Conservation (phyloP, 495 filamentous ascomycete species). For the Eremomyces bilateralis region DNA sequence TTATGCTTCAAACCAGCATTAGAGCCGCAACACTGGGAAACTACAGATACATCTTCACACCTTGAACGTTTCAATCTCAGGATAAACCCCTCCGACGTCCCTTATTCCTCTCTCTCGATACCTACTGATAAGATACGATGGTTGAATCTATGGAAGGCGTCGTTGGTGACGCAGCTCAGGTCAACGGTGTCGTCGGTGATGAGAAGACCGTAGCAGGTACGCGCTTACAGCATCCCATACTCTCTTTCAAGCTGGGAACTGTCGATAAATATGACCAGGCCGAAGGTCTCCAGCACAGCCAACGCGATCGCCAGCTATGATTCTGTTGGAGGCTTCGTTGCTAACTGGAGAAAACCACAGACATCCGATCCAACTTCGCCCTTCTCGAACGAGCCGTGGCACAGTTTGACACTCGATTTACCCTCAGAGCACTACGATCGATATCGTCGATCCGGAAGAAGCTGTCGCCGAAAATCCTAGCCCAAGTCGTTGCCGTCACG, state of each 20-base stretch:
- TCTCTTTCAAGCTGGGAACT: too few relatives aligned
- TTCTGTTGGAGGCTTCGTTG: slow-evolving; percentile 2
- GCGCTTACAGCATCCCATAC: too few relatives aligned
- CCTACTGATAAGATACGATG: slow-evolving; percentile 8
- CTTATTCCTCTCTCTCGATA: slow-evolving; percentile 1
- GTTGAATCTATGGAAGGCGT: slow-evolving; percentile 22
- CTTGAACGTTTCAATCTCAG: too few relatives aligned
- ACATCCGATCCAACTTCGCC: slow-evolving; percentile 83
- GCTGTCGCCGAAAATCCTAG: slow-evolving; percentile 49
- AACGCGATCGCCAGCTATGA: too few relatives aligned
- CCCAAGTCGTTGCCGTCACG: slow-evolving; percentile 59
- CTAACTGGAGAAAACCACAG: slow-evolving; percentile 25
- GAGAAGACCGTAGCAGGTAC: not conserved
- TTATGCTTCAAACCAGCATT: too few relatives aligned
- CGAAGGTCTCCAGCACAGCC: too few relatives aligned
- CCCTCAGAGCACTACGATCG: slow-evolving; percentile 76
- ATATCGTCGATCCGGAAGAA: slow-evolving; percentile 90
- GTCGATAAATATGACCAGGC: too few relatives aligned
- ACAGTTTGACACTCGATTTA: slow-evolving; percentile 87
- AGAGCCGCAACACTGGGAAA: too few relatives aligned
- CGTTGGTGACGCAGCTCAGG: too few relatives aligned
- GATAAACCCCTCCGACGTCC: slow-evolving; percentile 4
- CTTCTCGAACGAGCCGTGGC: slow-evolving; percentile 80
- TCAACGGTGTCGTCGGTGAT: slow-evolving; percentile 6
- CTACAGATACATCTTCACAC: too few relatives aligned